Evolutionary conservation across 140 eudicot genomes (phyloP), one percentile per base, ranked within the genome.

Genomic region (Anethum foeniculum): DNA sequence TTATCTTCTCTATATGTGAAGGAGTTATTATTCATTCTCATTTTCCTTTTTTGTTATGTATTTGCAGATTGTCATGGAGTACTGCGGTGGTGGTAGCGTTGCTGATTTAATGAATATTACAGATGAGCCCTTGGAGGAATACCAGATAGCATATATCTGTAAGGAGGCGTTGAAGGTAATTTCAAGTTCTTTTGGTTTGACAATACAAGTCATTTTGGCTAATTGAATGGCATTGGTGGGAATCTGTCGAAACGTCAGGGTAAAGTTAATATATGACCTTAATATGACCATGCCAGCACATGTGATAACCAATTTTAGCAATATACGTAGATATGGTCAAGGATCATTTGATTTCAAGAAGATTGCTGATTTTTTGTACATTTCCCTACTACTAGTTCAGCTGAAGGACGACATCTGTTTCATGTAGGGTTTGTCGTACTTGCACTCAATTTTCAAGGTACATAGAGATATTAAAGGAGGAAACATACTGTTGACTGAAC

Each of bases 81-180:
- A 95, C 75, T 95, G 99, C 81, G 99, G 99, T 32, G 99, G 99
- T 83, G 99, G 99, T 81, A 95, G 99, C 90, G 97, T 95, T 89
- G 99, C 99, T 82, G 99, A 92, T 88, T 86, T 95, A 86, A 95
- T 95, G 99, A 95, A 88, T 76, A 90, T 90, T 78, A 92, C 97
- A 0, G 99, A 95, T 30, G 97, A 95, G 84, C 82, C 99, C 81
- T 85, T 95, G 80, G 97, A 95, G 85, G 99, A 95, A 83, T 77
- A 23, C 83, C 99, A 95, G 85, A 95, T 95, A 78, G 99, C 99
- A 32, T 95, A 85, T 82, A 92, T 92, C 56, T 95, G 99, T 83
- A 88, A 90, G 84, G 99, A 95, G 85, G 95, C 99, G 54, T 84
- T 95, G 73, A 95, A 92, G 98, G 98, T 94, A 90, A 77, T 74